These are phyloP conservation scores for Pythium rishiriense DNA, from an alignment of 352 stramenopile genomes.

Conservation along the genomic window DNA sequence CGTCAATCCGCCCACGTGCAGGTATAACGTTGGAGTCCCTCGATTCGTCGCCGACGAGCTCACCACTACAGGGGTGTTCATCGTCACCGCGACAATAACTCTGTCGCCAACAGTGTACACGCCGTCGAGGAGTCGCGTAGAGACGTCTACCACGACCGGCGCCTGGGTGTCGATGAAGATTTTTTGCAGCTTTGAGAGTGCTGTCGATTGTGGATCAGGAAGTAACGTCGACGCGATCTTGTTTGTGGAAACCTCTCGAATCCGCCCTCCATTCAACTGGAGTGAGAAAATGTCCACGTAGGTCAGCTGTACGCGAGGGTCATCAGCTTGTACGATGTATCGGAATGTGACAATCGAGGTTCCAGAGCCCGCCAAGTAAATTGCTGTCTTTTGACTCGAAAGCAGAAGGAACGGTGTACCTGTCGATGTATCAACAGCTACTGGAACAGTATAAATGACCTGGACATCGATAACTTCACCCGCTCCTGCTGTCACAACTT, in stretches of 20 bases:
- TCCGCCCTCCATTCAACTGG: slow-evolving; percentile 39
- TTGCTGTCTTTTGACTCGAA: slow-evolving; percentile 40
- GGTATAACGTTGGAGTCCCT: slow-evolving; percentile 40
- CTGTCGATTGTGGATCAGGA: slow-evolving; percentile 24
- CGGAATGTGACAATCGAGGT: slow-evolving; percentile 44
- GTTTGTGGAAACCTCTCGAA: slow-evolving; percentile 26
- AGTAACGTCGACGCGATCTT: slow-evolving; percentile 44
- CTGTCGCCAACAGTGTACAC: slow-evolving; percentile 56
- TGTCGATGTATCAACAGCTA: slow-evolving; percentile 40
- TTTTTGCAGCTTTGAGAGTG: background rate
- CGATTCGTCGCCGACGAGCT: slow-evolving; percentile 1
- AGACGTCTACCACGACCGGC: slow-evolving; percentile 39
- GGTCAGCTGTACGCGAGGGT: slow-evolving; percentile 32
- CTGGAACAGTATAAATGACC: slow-evolving; percentile 44
- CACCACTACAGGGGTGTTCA: slow-evolving; percentile 43
- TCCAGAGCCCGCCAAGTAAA: slow-evolving; percentile 46
- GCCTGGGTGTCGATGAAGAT: slow-evolving; percentile 43
- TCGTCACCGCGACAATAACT: slow-evolving; percentile 39
- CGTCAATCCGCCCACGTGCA: slow-evolving; percentile 40
- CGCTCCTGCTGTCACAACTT: slow-evolving; percentile 49
- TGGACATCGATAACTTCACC: slow-evolving; percentile 67
- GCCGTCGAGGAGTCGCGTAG: slow-evolving; percentile 38
- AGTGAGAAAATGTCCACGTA: slow-evolving; percentile 52
- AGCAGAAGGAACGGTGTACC: slow-evolving; percentile 42
- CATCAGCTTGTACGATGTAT: slow-evolving; percentile 50